Percentiles rank a stretch among this genome's conserved stretches.
phyloP scores from a whole-genome alignment of 352 stramenopile species.

The Thalassiosira hispida region DNA sequence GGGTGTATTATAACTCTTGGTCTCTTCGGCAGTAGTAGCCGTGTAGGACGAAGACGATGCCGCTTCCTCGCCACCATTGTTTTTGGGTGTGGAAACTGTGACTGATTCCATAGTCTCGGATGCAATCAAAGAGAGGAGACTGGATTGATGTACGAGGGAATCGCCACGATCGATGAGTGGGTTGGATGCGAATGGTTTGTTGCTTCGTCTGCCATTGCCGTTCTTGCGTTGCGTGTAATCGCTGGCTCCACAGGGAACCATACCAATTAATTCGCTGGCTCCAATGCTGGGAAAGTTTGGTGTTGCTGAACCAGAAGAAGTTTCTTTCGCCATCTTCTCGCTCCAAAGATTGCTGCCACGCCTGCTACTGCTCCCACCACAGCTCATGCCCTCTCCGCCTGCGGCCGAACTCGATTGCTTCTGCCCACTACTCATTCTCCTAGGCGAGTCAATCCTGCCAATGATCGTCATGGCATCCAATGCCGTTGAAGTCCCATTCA shows the following conservation, averaged over 20 bases:
- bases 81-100: background rate
- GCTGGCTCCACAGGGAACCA: background rate
- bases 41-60: background rate
- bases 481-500: too few species aligned
- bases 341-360: background rate
- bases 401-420: too few species aligned
- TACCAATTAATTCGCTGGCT: background rate
- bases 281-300: background rate
- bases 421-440: too few species aligned
- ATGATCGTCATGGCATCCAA: too few species aligned
- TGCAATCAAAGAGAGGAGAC: background rate
- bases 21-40: too few species aligned
- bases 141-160: background rate
- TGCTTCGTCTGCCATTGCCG: background rate
- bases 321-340: background rate
- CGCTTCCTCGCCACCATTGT: background rate
- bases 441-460: too few species aligned
- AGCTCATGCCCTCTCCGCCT: too few species aligned
- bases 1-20: too few species aligned
- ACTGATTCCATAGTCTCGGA: background rate
- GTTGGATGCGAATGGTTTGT: background rate
- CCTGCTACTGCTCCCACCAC: background rate
- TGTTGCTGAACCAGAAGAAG: background rate
- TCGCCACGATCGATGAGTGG: background rate
- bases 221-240: background rate